Evolutionary conservation across 306 rosid genomes (phyloP), one percentile per base, ranked within the genome.

Genomic region (Astragalus glycyphyllos): DNA sequence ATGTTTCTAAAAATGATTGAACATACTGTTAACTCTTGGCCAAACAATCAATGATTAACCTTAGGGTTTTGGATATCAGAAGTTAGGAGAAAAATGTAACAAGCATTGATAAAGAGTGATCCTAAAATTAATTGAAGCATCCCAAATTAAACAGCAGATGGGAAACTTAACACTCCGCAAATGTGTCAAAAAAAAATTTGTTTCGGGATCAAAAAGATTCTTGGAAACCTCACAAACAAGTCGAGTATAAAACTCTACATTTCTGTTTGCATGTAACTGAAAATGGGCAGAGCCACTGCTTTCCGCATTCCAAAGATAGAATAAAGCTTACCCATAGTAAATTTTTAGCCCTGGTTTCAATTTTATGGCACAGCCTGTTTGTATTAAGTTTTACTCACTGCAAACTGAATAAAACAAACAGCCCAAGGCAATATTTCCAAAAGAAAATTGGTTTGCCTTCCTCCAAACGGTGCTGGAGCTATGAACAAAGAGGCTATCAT

Each of bases 321-420:
- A 14, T 26, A 26, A 26, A 26, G 31, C 15, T 50, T 49, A 76
- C 37, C 37, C 58, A 8, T 15, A 9, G 40, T 66, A 71, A 45
- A 47, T 15, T 8, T 50, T 20, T 44, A 63, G 46, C 72, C 58
- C 35, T 51, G 75, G 48, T 55, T 75, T 29, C 45, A 62, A 11
- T 48, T 76, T 65, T 45, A 40, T 41, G 26, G 17, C 8, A 41
- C 44, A 13, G n/a, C 68, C 17, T 9, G 45, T 47, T 31, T 31
- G 23, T 32, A 32, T 50, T 50, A 49, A 50, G 5, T 50, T 15
- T 50, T 50, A 17, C 48, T 42, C 13, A 11, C 57, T 50, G 31
- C 11, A 50, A 50, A 50, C 57, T 7, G 11, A 50, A 50, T 15
- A 16, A 50, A 50, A 50, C 1, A 50, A 11, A 50, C 57, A 50